Evolutionary conservation across 495 filamentous ascomycete species (phyloP).

Genomic region (Neurospora terricola): DNA sequence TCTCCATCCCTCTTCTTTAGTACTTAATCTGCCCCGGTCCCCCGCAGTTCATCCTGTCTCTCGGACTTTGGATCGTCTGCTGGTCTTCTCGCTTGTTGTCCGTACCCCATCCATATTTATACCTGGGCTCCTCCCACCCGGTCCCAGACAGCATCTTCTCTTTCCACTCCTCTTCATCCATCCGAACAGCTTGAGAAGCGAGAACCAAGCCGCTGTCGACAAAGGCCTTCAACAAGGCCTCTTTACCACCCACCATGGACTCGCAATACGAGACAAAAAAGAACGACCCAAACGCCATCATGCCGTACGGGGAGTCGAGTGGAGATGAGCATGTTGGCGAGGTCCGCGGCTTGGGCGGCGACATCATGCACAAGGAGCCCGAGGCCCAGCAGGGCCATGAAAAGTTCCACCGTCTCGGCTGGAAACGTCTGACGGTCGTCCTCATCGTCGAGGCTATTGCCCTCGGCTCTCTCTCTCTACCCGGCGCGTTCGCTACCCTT

Average conservation of each 20-base stretch:
- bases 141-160: not conserved
- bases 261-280: not conserved
- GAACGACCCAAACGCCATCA: not conserved
- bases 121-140: not conserved
- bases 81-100: not conserved
- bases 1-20: not conserved
- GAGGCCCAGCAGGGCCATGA: slow-evolving; percentile 31
- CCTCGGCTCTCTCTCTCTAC: slow-evolving; percentile 58
- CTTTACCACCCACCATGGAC: not conserved
- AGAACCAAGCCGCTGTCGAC: not conserved
- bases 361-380: slow-evolving; percentile 17
- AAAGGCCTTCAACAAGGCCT: not conserved
- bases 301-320: not conserved
- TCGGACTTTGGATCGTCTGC: not conserved
- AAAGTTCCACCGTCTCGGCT: slow-evolving; percentile 36
- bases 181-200: not conserved
- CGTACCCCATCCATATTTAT: not conserved
- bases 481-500: slow-evolving; percentile 51
- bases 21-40: not conserved
- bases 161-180: not conserved
- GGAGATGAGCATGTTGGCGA: not conserved
- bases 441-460: slow-evolving; percentile 69
- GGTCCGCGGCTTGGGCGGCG: not conserved
- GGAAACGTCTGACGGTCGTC: slow-evolving; percentile 43
- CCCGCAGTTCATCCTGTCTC: not conserved